These are phyloP conservation scores for Talaromyces verruculosus DNA, from an alignment of 2,329 filamentous ascomycete species.

Conservation along the genomic window DNA sequence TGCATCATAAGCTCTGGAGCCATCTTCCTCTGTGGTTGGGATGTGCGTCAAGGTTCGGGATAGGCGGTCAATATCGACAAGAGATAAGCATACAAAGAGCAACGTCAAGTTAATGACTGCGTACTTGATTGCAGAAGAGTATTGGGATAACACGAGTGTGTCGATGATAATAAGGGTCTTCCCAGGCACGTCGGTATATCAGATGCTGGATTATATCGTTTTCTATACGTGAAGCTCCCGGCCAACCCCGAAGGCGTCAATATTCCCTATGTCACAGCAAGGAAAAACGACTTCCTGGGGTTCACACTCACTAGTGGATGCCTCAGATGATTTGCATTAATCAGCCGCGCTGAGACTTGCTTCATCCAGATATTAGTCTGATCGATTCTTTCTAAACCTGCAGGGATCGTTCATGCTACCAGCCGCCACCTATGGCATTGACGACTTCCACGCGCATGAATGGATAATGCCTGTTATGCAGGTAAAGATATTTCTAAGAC, in stretches of 20 bases:
- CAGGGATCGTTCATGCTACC: not conserved
- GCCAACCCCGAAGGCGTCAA: slow-evolving; percentile 5
- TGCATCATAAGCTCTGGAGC: slow-evolving; percentile 4
- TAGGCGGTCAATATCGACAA: not conserved
- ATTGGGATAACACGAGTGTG: not conserved
- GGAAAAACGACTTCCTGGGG: not conserved
- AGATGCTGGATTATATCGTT: not conserved
- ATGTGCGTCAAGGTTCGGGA: not conserved
- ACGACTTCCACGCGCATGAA: not conserved
- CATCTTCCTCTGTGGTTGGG: not conserved
- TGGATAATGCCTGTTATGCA: not conserved
- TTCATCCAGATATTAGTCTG: not conserved
- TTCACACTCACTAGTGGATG: not conserved
- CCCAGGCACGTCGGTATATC: not conserved
- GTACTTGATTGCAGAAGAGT: not conserved
- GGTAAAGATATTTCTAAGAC: not conserved
- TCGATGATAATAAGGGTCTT: slow-evolving; percentile 1
- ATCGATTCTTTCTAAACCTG: not conserved
- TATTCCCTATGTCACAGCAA: not conserved
- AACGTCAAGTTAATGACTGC: slow-evolving; percentile 2
- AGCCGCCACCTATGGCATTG: not conserved
- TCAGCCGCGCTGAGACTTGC: slow-evolving; percentile 1
- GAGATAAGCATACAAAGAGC: slow-evolving; percentile 4
- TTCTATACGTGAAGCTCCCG: slow-evolving; percentile 2
- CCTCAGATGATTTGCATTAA: not conserved